Conservation (phyloP, 805 yeast genomes). For the Ogataea zsoltii region DNA sequence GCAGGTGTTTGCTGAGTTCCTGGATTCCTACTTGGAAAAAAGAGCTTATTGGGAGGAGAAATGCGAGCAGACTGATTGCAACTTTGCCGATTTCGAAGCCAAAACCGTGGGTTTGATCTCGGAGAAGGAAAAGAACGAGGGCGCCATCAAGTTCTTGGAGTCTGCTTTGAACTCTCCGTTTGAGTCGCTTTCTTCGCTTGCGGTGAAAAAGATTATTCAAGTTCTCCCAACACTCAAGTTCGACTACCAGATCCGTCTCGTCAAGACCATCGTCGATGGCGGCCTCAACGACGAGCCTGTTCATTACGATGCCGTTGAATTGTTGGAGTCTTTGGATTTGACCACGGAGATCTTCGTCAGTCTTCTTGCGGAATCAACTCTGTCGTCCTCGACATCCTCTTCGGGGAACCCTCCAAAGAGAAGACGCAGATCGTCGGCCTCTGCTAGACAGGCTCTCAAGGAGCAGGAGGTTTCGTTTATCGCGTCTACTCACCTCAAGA, state of each 20-base stretch:
- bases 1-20: constrained; percentile 45
- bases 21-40: constrained; percentile 45
- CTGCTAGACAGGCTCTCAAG: constrained; percentile 73
- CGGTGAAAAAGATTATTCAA: constrained; percentile 51
- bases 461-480: constrained; percentile 68
- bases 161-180: constrained; percentile 48
- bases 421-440: constrained; percentile 79
- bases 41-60: constrained; percentile 46
- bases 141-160: constrained; percentile 63
- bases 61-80: constrained; percentile 50
- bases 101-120: constrained; percentile 61
- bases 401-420: constrained; percentile 54
- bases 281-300: constrained; percentile 32
- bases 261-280: constrained; percentile 57
- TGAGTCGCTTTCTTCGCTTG: constrained; percentile 46
- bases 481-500: constrained; percentile 78
- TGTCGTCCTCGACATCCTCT: constrained; percentile 13
- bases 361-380: constrained; percentile 50
- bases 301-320: constrained; percentile 53
- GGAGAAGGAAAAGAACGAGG: constrained; percentile 54
- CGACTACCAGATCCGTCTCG: constrained; percentile 58
- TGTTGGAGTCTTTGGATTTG: constrained; percentile 56
- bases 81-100: constrained; percentile 55
- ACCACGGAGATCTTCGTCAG: constrained; percentile 57
- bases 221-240: constrained; percentile 57